Conservation (phyloP, 768 basidiomycete genomes). For the Clitopilus passeckerianus region DNA sequence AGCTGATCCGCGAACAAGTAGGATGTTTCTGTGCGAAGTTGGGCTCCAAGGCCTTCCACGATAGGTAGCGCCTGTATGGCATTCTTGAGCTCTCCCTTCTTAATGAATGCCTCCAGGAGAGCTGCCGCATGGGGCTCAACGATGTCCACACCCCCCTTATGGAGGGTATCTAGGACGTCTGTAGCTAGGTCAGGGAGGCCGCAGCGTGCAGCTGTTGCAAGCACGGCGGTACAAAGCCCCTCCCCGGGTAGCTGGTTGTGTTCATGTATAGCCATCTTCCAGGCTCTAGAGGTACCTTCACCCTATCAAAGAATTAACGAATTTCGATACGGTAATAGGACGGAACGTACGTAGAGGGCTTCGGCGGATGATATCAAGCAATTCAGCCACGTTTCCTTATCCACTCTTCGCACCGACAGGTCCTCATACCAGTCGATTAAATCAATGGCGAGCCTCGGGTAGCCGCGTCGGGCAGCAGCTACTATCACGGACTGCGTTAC, state of each 20-base stretch:
- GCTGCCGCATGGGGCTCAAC: constrained; percentile 76
- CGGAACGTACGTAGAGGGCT: constrained; percentile 55
- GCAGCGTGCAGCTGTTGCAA: constrained; percentile 68
- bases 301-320: constrained; percentile 32
- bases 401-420: constrained; percentile 46
- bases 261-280: constrained; percentile 53
- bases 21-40: constrained; percentile 46
- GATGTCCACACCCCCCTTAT: constrained; percentile 39
- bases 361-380: constrained; percentile 65
- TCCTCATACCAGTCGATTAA: constrained; percentile 59
- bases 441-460: constrained; percentile 69
- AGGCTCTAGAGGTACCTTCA: constrained; percentile 60
- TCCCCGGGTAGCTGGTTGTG: constrained; percentile 62
- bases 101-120: constrained; percentile 69
- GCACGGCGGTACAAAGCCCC: constrained; percentile 63
- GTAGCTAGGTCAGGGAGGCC: constrained; percentile 69
- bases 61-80: constrained; percentile 55
- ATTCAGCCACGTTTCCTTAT: constrained; percentile 53
- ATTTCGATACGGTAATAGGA: neutral
- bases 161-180: constrained; percentile 57
- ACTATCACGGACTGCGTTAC: constrained; percentile 49
- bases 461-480: constrained; percentile 46
- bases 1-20: constrained; percentile 45
- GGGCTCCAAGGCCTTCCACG: constrained; percentile 53
- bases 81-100: constrained; percentile 49